Percentiles rank a stretch among this genome's conserved stretches.
These are phyloP conservation scores for Ustilago sp. DNA, from an alignment of 1,284 basidiomycete species.

Conservation along the genomic window DNA sequence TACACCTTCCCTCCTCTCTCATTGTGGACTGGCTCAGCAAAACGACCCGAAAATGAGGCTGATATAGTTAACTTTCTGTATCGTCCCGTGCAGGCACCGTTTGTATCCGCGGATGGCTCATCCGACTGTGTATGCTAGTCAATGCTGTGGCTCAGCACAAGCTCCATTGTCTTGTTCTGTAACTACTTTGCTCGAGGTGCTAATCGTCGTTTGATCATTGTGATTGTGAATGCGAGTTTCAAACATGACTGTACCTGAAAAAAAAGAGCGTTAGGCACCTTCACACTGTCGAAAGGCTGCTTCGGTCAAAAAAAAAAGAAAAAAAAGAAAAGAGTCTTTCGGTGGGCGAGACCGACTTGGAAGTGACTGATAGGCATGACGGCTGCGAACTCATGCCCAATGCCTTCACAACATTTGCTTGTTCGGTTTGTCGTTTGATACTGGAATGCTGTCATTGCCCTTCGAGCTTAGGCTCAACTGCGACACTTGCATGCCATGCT, in stretches of 20 bases:
- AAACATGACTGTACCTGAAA: background rate
- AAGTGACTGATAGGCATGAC: constrained; percentile 3
- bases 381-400: background rate
- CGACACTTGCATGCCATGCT: constrained; percentile 4
- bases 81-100: constrained; percentile 2
- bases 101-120: background rate
- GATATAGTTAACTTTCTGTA: background rate
- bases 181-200: too few relatives aligned
- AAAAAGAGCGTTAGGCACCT: background rate
- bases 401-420: background rate
- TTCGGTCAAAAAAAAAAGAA: background rate
- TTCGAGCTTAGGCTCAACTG: background rate
- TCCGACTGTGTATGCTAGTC: background rate
- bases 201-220: background rate
- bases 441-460: background rate
- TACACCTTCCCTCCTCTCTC: too few relatives aligned
- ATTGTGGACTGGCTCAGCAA: too few relatives aligned
- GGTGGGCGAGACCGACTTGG: too few relatives aligned
- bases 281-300: background rate
- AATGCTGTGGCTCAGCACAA: too few relatives aligned
- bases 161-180: too few relatives aligned
- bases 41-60: too few relatives aligned
- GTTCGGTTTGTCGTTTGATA: background rate
- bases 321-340: too few relatives aligned
- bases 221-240: background rate